Evolutionary conservation across 2,329 filamentous ascomycete species (phyloP), one percentile per base, ranked within the genome.

Genomic region (Aplosporella prunicola): DNA sequence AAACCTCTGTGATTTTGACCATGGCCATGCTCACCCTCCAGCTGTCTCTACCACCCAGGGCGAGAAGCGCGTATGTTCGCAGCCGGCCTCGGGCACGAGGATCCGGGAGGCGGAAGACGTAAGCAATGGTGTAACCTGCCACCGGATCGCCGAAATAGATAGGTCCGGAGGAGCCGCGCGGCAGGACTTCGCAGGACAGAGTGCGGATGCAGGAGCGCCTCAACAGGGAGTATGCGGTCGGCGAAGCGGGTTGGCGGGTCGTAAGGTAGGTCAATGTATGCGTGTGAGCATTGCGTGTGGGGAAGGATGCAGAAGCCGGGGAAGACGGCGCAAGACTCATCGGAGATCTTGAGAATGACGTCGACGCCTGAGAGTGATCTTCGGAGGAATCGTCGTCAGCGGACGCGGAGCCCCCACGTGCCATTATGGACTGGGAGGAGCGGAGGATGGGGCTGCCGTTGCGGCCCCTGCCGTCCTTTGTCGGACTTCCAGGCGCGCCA

Each of bases 201-300:
- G 72, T 73, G 42, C 72, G 69, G 46, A 76, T 72, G 36, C 68
- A 73, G 16, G 72, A 71, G 24, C 70, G 68, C 41, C 72, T 68
- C 15, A 76, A 59, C 9, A 71, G 60, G 4, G 72, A 68, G 51
- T 73, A 76, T 28, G 68, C 64, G 5, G 62, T 59, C 9, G 69
- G 67, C 22, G 70, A 68, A 14, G 67, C 62, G 5, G 72, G 72
- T 18, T 71, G 69, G 37, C 68, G 69, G 22, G 71, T 67, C n/a
- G 72, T 73, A 29, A 75, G 61, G 51, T 75, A 76, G 43, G 68
- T 74, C 33, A 75, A 51, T 14, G 69, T 69, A 44, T 76, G 72
- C 8, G 68, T 67, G 46, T 76, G 72, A 43, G 51, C 51, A 40
- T 49, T 49, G 32, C 49, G 48, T 5, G 57, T 48, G 43, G 63